Evolutionary conservation across 257 asterid species (phyloP), one percentile per base, ranked within the genome.

Genomic region (Ilex aquifolium): DNA sequence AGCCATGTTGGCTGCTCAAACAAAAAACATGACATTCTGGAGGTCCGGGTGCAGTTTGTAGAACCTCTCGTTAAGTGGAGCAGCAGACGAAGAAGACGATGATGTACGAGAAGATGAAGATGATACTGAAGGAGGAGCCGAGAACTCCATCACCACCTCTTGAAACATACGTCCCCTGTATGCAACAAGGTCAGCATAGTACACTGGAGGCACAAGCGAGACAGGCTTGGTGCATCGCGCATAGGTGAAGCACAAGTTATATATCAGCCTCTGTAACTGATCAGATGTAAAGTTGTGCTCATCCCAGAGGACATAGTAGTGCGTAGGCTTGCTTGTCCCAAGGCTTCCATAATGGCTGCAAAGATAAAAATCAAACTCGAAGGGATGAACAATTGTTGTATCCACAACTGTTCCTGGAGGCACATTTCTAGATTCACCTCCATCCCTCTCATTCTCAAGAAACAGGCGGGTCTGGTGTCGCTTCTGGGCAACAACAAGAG

Each of bases 391-490:
- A 13, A 90, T 73, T 1, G 3, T 59, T 0, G 85, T 70, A 56
- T 90, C 97, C 75, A 90, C 95, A 52, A 90, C 97, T 2, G 95
- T 87, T 5, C 91, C 95, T 0, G 94, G 90, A 36, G 93, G 89
- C 31, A 86, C 82, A 65, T 87, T 87, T 7, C 69, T 84, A 0
- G 79, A 17, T 0, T 10, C n/a, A 0, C 76, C 71, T 0, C 72
- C 80, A 17, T 76, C 81, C 0, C 29, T 60, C 13, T 21, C 48
- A 44, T 71, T 64, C 9, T 64, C 74, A 1, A 66, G 72, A 42
- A 87, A 83, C n/a, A 90, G 80, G 1, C 95, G 76, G 0, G 95
- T 90, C 14, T 75, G 87, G 62, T 90, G 97, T 6, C 92, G 72
- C 62, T 90, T 90, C 31, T 85, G 88, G 30, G 94, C 91, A 36